A percentile compares a stretch with the other conserved stretches of the same genome.
Conservation (phyloP, 345 rosid genomes). For the Tarenaya hassleriana region DNA sequence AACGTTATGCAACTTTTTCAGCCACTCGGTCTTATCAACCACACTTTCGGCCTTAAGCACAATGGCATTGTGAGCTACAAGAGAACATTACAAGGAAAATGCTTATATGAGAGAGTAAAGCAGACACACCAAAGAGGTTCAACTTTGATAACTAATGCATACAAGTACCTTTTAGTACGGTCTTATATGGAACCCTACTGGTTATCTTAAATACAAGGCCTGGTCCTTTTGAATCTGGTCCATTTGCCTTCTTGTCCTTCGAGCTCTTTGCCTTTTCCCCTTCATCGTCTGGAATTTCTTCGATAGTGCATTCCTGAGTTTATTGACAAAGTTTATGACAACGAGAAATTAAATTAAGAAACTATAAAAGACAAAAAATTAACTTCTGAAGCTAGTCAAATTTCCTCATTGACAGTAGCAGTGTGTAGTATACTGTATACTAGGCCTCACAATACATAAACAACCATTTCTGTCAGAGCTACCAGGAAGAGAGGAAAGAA, state of each 20-base stretch:
- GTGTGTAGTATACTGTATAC: no score
- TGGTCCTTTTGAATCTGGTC: constrained; percentile 61
- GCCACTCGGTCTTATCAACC: constrained; percentile 87
- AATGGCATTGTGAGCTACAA: constrained; percentile 77
- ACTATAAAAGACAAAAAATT: neutral
- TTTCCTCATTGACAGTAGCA: neutral
- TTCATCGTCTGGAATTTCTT: constrained; percentile 79
- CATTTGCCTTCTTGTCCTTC: constrained; percentile 82
- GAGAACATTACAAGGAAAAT: constrained; percentile 11
- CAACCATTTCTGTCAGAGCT: neutral
- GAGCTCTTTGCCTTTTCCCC: constrained; percentile 61
- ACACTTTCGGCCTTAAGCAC: constrained; percentile 80
- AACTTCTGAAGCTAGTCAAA: neutral
- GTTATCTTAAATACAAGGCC: constrained; percentile 79
- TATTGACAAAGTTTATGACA: constrained; percentile 11
- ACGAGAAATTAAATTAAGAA: neutral
- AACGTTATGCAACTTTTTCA: constrained; percentile 62
- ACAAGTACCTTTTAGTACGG: constrained; percentile 63
- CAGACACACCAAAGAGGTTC: neutral
- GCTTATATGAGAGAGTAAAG: constrained; percentile 6
- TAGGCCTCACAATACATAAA: neutral
- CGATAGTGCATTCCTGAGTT: constrained; percentile 76
- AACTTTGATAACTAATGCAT: neutral
- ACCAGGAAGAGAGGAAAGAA: neutral
- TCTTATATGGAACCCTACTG: constrained; percentile 86